Conservation (phyloP, 352 stramenopile species). For the Phytophthora chlamydospora region DNA sequence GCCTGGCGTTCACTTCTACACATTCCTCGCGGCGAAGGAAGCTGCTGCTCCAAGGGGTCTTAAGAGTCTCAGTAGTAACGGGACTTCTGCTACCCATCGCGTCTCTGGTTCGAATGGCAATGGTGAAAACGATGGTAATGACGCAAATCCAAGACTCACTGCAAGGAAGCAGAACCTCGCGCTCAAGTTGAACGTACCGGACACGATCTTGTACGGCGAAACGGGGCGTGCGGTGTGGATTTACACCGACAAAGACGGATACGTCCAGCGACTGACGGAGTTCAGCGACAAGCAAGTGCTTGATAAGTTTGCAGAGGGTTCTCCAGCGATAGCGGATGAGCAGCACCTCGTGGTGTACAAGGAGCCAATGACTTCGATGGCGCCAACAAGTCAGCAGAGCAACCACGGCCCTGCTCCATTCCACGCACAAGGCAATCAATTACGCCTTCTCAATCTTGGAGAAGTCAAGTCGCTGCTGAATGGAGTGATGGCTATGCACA, state of each 20-base stretch:
- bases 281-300: slow-evolving; percentile 79
- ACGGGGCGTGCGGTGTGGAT: slow-evolving; percentile 73
- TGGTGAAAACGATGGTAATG: slow-evolving; percentile 6
- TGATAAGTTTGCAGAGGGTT: slow-evolving; percentile 57
- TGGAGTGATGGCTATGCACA: slow-evolving; percentile 61
- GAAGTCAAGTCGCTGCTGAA: slow-evolving; percentile 78
- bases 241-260: slow-evolving; percentile 73
- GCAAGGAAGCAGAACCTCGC: slow-evolving; percentile 17
- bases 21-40: slow-evolving; percentile 71
- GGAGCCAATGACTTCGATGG: slow-evolving; percentile 48
- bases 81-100: not conserved
- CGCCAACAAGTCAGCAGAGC: slow-evolving; percentile 7
- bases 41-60: slow-evolving; percentile 6
- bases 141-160: slow-evolving; percentile 14
- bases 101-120: not conserved
- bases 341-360: slow-evolving; percentile 76
- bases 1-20: slow-evolving; percentile 82
- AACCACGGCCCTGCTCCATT: slow-evolving; percentile 24
- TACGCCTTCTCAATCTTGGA: slow-evolving; percentile 62
- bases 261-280: slow-evolving; percentile 63
- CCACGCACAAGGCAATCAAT: slow-evolving; percentile 60
- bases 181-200: slow-evolving; percentile 73
- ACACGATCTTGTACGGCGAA: slow-evolving; percentile 85
- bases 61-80: not conserved
- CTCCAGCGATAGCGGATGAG: slow-evolving; percentile 32